Evolutionary conservation across 2,329 filamentous ascomycete species (phyloP).

Genomic region (Penicillium sp.): DNA sequence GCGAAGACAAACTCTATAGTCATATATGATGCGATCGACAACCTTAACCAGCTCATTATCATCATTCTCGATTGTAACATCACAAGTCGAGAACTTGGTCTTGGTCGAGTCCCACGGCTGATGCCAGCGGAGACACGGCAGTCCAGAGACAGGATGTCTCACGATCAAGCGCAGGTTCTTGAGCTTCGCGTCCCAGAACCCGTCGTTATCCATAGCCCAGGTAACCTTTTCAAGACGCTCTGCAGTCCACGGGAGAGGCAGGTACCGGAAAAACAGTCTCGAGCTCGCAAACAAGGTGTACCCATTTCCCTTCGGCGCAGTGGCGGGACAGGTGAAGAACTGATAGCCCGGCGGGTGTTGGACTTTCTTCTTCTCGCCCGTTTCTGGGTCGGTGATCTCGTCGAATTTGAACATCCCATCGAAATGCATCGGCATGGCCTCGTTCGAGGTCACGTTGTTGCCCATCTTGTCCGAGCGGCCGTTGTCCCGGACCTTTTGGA

Average conservation of each 20-base stretch:
- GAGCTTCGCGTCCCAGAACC: slow-evolving; percentile 42
- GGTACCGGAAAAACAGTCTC: slow-evolving; percentile 42
- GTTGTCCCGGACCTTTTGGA: slow-evolving; percentile 46
- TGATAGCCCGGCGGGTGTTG: slow-evolving; percentile 46
- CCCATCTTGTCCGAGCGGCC: slow-evolving; percentile 38
- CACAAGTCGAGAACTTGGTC: slow-evolving; percentile 44
- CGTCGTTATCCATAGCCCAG: slow-evolving; percentile 44
- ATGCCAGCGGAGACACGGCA: slow-evolving; percentile 48
- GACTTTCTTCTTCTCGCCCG: slow-evolving; percentile 36
- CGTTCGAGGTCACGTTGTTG: slow-evolving; percentile 48
- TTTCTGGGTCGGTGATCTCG: slow-evolving; percentile 30
- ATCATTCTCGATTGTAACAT: slow-evolving; percentile 38
- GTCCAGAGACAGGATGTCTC: slow-evolving; percentile 39
- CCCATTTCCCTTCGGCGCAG: slow-evolving; percentile 44
- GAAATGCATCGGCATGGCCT: slow-evolving; percentile 52
- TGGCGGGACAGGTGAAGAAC: slow-evolving; percentile 41
- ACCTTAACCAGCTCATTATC: slow-evolving; percentile 33
- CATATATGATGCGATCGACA: slow-evolving; percentile 41
- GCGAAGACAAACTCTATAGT: slow-evolving; percentile 44
- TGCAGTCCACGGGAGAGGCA: slow-evolving; percentile 31
- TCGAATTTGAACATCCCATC: slow-evolving; percentile 51
- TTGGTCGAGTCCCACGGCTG: slow-evolving; percentile 48
- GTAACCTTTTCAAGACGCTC: slow-evolving; percentile 19
- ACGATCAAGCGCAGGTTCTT: slow-evolving; percentile 40
- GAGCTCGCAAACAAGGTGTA: slow-evolving; percentile 50